Percentiles rank a stretch among this genome's conserved stretches.
These are phyloP conservation scores for Stagonosporopsis cucurbitacearum DNA, from an alignment of 2,329 filamentous ascomycete species.

Conservation along the genomic window DNA sequence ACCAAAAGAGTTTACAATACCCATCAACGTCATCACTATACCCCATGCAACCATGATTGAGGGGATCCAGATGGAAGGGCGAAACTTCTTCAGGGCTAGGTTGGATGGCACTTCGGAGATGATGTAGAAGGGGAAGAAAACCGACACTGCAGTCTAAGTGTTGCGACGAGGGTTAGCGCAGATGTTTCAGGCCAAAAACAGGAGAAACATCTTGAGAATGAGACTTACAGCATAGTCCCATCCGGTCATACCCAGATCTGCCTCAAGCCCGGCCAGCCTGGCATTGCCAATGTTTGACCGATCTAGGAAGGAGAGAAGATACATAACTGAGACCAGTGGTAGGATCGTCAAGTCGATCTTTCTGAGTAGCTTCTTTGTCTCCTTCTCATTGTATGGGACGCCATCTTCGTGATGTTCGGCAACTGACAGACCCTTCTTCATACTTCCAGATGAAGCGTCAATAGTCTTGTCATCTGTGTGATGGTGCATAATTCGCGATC, in stretches of 20 bases:
- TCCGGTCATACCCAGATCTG: conserved; percentile 29
- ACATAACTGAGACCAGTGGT: conserved; percentile 33
- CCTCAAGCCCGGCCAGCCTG: conserved; percentile 31
- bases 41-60: neutral
- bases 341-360: conserved; percentile 36
- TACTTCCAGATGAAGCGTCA: neutral
- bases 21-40: neutral
- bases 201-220: neutral
- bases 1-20: neutral
- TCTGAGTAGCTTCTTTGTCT: conserved; percentile 29
- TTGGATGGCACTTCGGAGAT: neutral
- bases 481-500: neutral
- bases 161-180: neutral
- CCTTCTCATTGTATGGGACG: neutral
- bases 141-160: neutral
- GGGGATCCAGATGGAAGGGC: neutral
- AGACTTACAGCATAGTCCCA: conserved; percentile 26
- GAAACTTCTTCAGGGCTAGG: neutral
- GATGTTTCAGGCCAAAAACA: neutral
- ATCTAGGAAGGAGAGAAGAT: conserved; percentile 52
- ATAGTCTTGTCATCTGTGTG: neutral
- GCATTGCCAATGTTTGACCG: conserved; percentile 53
- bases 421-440: neutral
- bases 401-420: neutral
- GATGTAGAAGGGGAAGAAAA: neutral